Evolutionary conservation across 768 basidiomycete genomes (phyloP), one percentile per base, ranked within the genome.

Genomic region (Podaxis sp.): DNA sequence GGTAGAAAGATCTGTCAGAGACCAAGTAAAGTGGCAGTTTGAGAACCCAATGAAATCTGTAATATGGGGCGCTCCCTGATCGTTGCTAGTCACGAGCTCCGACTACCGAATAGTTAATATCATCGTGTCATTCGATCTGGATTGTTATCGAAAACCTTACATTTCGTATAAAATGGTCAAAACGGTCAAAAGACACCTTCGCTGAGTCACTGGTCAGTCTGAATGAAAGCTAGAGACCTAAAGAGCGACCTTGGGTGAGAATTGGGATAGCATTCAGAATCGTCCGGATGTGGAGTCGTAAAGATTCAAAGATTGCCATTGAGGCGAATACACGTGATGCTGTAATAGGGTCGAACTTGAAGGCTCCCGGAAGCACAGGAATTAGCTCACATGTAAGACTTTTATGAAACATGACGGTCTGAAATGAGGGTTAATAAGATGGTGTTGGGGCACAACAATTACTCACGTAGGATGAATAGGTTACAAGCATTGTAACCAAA

Each of bases 141-240:
- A 17, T n/a, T n/a, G 15, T 49, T 24, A n/a, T 9, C 1, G 12
- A 7, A 15, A 49, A 15, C 29, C 71, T 2, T 38, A 79, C 78
- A 37, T 76, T 71, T 46, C 73, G 68, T 47, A 82, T 65, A 65
- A 80, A 81, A 38, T 77, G 71, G 19, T 77, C 66, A 1, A 81
- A 65, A 67, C 90, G 82, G 59, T 85, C 82, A 4, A 91, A 66
- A 2, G 88, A 88, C 4, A 92, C 88, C 71, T 85, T 86, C 55
- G 80, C 85, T 72, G 19, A 15, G 19, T 17, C 29, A 43, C 24
- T 25, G 2, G 47, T n/a, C 56, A 19, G 40, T 17, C 6, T 17
- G 40, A 29, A 37, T 22, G 2, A 9, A 25, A 43, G 6, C 33
- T 17, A 46, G 19, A 46, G 29, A 37, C 15, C n/a, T 37, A 29